A percentile compares a stretch with the other conserved stretches of the same genome.
These are phyloP conservation scores for Fusarium hainanense DNA, from an alignment of 2,329 filamentous ascomycete genomes.

Conservation along the genomic window DNA sequence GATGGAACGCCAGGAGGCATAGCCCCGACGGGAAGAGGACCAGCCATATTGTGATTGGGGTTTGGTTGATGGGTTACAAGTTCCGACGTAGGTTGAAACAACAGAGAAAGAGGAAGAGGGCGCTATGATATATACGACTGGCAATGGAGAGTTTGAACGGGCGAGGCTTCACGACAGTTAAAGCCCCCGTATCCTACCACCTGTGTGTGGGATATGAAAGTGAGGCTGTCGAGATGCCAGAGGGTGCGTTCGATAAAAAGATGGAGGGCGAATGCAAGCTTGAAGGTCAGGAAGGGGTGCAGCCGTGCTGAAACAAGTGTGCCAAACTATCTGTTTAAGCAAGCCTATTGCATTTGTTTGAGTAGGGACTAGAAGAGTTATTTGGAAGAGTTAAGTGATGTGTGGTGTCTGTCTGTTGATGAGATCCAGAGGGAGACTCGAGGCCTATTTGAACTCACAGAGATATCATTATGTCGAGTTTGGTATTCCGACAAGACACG, in stretches of 20 bases:
- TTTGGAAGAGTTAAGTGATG: background rate
- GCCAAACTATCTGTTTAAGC: background rate
- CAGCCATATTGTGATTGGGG: slow-evolving; percentile 24
- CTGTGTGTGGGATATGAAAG: slow-evolving; percentile 19
- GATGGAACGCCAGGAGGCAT: slow-evolving; percentile 20
- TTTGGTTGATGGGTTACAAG: slow-evolving; percentile 12
- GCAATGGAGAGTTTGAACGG: background rate
- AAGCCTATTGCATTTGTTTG: slow-evolving; percentile 3
- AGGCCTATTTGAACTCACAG: slow-evolving; percentile 30
- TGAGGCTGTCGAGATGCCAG: slow-evolving; percentile 36
- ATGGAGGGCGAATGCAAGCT: slow-evolving; percentile 32
- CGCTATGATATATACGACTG: slow-evolving; percentile 35
- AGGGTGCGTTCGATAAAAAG: slow-evolving; percentile 29
- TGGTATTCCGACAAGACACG: background rate
- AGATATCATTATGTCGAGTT: slow-evolving; percentile 1
- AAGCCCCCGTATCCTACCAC: background rate
- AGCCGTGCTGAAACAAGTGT: slow-evolving; percentile 13
- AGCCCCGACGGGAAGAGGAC: slow-evolving; percentile 3
- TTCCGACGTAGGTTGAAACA: slow-evolving; percentile 2
- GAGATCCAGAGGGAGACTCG: slow-evolving; percentile 6
- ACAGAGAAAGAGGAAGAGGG: slow-evolving; percentile 5
- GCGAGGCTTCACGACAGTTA: background rate
- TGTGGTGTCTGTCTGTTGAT: slow-evolving; percentile 1
- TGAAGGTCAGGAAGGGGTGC: slow-evolving; percentile 11
- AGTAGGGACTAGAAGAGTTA: background rate